Evolutionary conservation across 1,139 yeast genomes (phyloP), one percentile per base, ranked within the genome.

Genomic region (Sugiyamaella castrensis): DNA sequence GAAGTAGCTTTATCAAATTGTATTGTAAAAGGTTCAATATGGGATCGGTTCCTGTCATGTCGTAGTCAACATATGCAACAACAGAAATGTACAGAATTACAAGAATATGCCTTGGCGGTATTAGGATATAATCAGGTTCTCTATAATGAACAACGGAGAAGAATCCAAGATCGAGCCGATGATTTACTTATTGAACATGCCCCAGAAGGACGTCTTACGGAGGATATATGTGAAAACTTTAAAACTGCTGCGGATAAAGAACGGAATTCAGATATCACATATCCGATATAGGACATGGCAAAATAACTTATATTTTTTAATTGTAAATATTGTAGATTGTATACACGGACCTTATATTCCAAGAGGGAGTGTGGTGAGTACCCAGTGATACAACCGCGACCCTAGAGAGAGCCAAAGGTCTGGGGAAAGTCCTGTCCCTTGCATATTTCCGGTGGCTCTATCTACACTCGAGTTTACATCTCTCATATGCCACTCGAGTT

Each of bases 71-170:
- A 49, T 24, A 42, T 41, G 47, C 38, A 42, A 13, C 52, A 49
- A 53, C 57, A 54, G 46, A 59, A 57, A 41, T 70, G 73, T 48
- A 42, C 67, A n/a, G 65, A 59, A 12, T 53, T 68, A 33, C 76
- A 72, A 55, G 59, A 61, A 27, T 53, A 57, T 5, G 64, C 73
- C 9, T 55, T 72, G 38, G 43, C 51, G 0, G 61, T 63, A 43
- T 57, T 72, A 19, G 71, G 72, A 1, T 65, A 61, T 47, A 55
- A 58, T 12, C 42, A 57, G 15, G 68, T 70, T 1, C 40, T 53
- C 26, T 59, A 57, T 19, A 55, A 56, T 8, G 54, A 53, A 0
- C 66, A 64, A 41, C 54, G 63, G 29, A 53, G 52, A 11, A 48
- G 57, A 5, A 64, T 72, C 19, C 61, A 65, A 37, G 61, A 56